A percentile compares a stretch with the other conserved stretches of the same genome.
Evolutionary conservation across 1,139 yeast species (phyloP).

Genomic region (Tardiomyces depauwii): DNA sequence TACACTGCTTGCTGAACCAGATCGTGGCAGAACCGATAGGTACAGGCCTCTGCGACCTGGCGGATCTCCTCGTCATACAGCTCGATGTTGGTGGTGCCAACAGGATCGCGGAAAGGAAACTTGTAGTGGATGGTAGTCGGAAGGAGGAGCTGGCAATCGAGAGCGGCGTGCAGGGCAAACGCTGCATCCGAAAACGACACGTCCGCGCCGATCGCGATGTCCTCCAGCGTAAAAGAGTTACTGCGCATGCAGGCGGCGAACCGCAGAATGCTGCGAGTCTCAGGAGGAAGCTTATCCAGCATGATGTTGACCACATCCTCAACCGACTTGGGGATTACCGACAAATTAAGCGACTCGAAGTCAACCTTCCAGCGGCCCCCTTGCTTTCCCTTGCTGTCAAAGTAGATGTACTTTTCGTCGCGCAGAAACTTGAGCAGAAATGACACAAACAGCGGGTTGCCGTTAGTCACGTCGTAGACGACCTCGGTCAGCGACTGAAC

Average conservation of each 20-base stretch:
- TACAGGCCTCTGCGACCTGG: constrained; percentile 30
- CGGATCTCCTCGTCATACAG: constrained; percentile 29
- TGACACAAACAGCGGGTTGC: constrained; percentile 21
- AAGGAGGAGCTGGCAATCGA: constrained; percentile 27
- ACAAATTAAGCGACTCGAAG: constrained; percentile 13
- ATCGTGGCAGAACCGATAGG: constrained; percentile 28
- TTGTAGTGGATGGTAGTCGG: constrained; percentile 39
- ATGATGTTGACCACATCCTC: constrained; percentile 17
- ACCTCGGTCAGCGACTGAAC: constrained; percentile 18
- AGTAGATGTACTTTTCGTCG: constrained; percentile 15
- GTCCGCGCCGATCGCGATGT: constrained; percentile 32
- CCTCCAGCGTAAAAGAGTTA: constrained; percentile 34
- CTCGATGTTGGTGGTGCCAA: constrained; percentile 29
- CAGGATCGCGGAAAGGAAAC: constrained; percentile 35
- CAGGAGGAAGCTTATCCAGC: constrained; percentile 15
- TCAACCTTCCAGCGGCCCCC: constrained; percentile 21
- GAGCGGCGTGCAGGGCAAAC: constrained; percentile 28
- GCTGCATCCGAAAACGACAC: constrained; percentile 23
- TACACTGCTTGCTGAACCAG: constrained; percentile 28
- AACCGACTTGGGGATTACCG: constrained; percentile 14
- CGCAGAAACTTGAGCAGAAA: constrained; percentile 15
- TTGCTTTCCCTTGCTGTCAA: constrained; percentile 12
- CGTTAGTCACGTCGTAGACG: constrained; percentile 18
- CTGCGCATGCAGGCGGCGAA: constrained; percentile 38
- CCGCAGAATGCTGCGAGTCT: constrained; percentile 25